Evolutionary conservation across 2,329 filamentous ascomycete genomes (phyloP), one percentile per base, ranked within the genome.

Genomic region (Colletotrichum orbiculare): DNA sequence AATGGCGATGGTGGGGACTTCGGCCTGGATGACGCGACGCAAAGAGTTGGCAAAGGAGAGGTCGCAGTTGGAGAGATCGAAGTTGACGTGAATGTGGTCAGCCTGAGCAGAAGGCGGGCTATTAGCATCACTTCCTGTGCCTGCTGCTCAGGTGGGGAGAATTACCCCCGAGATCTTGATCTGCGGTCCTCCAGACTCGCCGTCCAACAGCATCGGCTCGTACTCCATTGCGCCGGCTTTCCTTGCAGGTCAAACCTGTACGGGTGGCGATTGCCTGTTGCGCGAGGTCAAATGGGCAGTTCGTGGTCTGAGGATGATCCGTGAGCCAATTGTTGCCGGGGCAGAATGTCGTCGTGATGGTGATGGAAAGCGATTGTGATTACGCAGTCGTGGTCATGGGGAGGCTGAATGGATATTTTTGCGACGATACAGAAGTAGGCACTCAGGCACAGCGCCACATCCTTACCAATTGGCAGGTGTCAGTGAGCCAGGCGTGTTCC

Each of bases 1-100:
- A 77, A 98, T 94, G 68, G 96, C 94, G 72, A 98, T 89, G 33
- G 93, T 97, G 10, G 95, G 94, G 65, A 99, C 92, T 80, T 99
- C 95, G 73, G 93, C 92, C 70, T 97, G 90, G 81, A 98, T 95
- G 64, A 93, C 86, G 75, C 95, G 92, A 68, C 95, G 94, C 67
- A 98, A 82, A 49, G 94, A 91, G 83, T 99, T 99, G 73, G 95
- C 95, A 72, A 97, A 93, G 68, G 94, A 87, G 64, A 97, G 89
- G 75, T 97, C 93, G 73, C 95, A 92, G 76, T 93, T 93, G 73
- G 88, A 91, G 63, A 99, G 88, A 78, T 96, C 90, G 82, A 98
- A 98, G 80, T 97, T 91, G 77, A 97, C 94, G 73, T 92, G 90
- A 72, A 89, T 88, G 68, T 83, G 82, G 75, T 94, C 92, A 69